Conservation (phyloP, 306 rosid species). For the Datisca glomerata region DNA sequence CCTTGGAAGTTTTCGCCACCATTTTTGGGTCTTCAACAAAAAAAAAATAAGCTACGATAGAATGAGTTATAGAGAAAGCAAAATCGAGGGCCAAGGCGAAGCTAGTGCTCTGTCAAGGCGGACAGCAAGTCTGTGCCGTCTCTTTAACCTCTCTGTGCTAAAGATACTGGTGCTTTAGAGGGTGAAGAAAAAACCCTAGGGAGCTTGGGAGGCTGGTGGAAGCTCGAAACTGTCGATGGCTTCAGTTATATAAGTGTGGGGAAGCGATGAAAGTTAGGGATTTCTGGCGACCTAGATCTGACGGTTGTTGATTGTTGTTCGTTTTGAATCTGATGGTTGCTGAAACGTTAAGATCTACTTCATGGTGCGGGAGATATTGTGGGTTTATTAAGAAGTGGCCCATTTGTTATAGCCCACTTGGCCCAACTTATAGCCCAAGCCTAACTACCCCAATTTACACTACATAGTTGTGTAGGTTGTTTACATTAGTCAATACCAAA, state of each 20-base stretch:
- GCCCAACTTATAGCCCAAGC: too few relatives aligned
- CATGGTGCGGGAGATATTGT: too few relatives aligned
- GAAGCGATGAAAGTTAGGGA: background rate
- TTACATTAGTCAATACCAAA: too few relatives aligned
- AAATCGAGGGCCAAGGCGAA: slow-evolving; percentile 73
- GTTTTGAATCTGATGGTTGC: background rate
- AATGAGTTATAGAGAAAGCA: slow-evolving; percentile 1
- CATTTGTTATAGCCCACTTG: too few relatives aligned
- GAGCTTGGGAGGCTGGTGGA: slow-evolving; percentile 7
- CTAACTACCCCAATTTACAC: too few relatives aligned
- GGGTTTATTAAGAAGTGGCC: too few relatives aligned
- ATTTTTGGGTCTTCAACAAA: slow-evolving; percentile 16
- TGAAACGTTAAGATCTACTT: too few relatives aligned
- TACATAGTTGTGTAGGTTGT: too few relatives aligned
- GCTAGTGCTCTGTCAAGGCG: slow-evolving; percentile 47
- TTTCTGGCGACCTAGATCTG: slow-evolving; percentile 6
- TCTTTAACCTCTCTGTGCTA: slow-evolving; percentile 42
- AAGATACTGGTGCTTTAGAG: background rate
- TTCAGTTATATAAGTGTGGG: background rate
- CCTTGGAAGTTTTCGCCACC: slow-evolving; percentile 53
- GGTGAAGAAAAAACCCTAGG: slow-evolving; percentile 11
- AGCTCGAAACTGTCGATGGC: background rate
- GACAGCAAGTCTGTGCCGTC: slow-evolving; percentile 53
- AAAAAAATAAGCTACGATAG: background rate
- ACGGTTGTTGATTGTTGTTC: slow-evolving; percentile 6